phyloP scores from a whole-genome alignment of 2,329 filamentous ascomycete genomes.

The Pyrenochaeta sp. region DNA sequence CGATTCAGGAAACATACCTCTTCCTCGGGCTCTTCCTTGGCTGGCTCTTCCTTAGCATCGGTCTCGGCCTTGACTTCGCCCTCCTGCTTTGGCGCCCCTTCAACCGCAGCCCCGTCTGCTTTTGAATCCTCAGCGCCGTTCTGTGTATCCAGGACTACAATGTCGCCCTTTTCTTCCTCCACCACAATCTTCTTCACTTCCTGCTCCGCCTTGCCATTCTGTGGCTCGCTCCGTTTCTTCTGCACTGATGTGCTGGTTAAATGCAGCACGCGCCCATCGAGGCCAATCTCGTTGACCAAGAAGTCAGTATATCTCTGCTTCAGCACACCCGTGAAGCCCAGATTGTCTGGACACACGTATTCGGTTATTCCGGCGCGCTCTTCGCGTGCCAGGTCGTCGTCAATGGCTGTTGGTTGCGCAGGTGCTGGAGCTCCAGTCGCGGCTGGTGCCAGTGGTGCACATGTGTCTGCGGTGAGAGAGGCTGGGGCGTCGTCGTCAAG shows the following conservation, averaged over 20 bases:
- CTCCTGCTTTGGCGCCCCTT: constrained; percentile 24
- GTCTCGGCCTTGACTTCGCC: constrained; percentile 14
- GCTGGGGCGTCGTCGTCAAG: constrained; percentile 30
- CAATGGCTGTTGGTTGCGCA: constrained; percentile 25
- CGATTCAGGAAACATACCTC: constrained; percentile 7
- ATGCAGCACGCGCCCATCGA: constrained; percentile 78
- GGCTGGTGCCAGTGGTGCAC: constrained; percentile 7
- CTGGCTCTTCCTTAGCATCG: constrained; percentile 19
- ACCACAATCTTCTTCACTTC: constrained; percentile 30
- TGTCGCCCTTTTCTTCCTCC: constrained; percentile 30
- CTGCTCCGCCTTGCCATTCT: constrained; percentile 14
- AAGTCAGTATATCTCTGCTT: constrained; percentile 90
- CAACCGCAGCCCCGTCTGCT: constrained; percentile 6
- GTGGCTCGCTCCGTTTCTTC: constrained; percentile 25
- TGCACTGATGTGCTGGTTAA: constrained; percentile 59
- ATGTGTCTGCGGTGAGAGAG: constrained; percentile 8
- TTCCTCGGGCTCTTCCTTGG: constrained; percentile 20
- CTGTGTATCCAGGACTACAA: constrained; percentile 24
- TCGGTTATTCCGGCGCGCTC: constrained; percentile 66
- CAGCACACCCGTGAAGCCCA: constrained; percentile 68
- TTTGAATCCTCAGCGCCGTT: constrained; percentile 21
- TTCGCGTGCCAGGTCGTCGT: constrained; percentile 50
- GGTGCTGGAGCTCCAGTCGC: constrained; percentile 13
- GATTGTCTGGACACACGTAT: constrained; percentile 65
- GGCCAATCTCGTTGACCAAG: constrained; percentile 85